Evolutionary conservation across 768 basidiomycete species (phyloP).

Genomic region (Pleurotus tuoliensis): DNA sequence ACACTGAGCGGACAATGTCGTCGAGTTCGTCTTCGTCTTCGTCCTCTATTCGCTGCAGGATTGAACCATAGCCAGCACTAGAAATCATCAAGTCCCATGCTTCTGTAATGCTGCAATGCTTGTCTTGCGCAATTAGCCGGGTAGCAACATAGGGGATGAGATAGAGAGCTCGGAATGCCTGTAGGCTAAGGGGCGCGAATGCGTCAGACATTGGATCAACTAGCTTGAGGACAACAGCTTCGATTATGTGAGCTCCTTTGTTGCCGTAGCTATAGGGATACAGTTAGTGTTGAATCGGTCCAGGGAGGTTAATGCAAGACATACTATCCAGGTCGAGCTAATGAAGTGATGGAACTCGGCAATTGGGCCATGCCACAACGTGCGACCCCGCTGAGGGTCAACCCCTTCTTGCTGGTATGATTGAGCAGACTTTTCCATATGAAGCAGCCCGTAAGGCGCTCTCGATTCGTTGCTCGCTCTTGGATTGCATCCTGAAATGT

Average conservation of each 20-base stretch:
- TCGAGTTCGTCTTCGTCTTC: conserved; percentile 6
- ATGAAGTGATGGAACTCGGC: neutral
- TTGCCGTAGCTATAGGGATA: conserved; percentile 3
- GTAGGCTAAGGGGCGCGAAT: neutral
- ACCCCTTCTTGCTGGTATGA: neutral
- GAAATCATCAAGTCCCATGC: conserved; percentile 2
- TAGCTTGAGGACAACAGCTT: neutral
- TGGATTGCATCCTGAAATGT: no score
- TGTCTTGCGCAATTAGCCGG: conserved; percentile 2
- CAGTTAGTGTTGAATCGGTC: neutral
- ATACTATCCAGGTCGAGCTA: neutral
- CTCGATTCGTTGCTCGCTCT: neutral
- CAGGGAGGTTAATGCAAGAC: neutral
- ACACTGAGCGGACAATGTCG: neutral
- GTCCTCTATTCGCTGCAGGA: neutral
- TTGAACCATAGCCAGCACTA: neutral
- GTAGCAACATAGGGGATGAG: conserved; percentile 3
- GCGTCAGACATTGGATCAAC: neutral
- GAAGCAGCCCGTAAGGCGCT: neutral
- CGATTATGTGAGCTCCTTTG: conserved; percentile 1
- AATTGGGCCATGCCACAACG: neutral
- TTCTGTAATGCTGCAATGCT: neutral
- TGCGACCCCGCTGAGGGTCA: neutral
- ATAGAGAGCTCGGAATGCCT: neutral
- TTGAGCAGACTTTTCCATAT: neutral